Base-by-base conservation (phyloP, 176 grass and related monocot species). In the sorghum (Sorghum bicolor) region DNA sequence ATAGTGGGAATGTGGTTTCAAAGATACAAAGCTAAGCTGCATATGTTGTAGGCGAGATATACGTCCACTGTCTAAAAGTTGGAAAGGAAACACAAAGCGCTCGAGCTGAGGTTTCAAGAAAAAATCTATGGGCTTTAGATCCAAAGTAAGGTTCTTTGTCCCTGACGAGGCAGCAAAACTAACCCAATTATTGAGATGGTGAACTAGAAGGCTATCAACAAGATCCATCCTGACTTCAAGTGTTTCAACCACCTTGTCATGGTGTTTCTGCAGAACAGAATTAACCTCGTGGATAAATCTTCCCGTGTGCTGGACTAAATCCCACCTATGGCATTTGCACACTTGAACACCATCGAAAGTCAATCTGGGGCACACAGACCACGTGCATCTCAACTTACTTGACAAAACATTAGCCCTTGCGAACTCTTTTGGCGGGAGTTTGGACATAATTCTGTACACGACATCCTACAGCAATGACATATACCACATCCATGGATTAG, bases 11-110 rank as follows among this genome's bases (percentile, higher is more conserved):
- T 39, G 77, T 47, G 26, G 61, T 22, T 66, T 32, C 2, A 79
- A 9, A 66, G 60, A 79, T 31, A 79, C 37, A 30, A 64, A 79
- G 15, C 61, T 79, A 2, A 79, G 77, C 0, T 79, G 38, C 24
- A 79, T 40, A 0, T 47, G 39, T 25, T 32, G 76, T 5, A 79
- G 76, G 12, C 25, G 2, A 16, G 60, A 45, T 12, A 45, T 31
- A 26, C 36, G 32, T 45, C 5, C 37, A 12, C 0, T 3, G 8
- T 79, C 25, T 22, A 79, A 2, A 79, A 41, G 24, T 50, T 52
- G 6, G 19, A 80, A 80, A 24, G 77, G 77, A 52, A 80, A 79
- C 24, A 6, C 25, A 30, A 64, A 78, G 0, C 7, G 24, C 5
- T 26, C 33, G 1, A 55, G 6, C 9, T 22, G 4, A 2, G 14